Conservation (phyloP, 1,284 basidiomycete genomes). For the Tremellales sp. region DNA sequence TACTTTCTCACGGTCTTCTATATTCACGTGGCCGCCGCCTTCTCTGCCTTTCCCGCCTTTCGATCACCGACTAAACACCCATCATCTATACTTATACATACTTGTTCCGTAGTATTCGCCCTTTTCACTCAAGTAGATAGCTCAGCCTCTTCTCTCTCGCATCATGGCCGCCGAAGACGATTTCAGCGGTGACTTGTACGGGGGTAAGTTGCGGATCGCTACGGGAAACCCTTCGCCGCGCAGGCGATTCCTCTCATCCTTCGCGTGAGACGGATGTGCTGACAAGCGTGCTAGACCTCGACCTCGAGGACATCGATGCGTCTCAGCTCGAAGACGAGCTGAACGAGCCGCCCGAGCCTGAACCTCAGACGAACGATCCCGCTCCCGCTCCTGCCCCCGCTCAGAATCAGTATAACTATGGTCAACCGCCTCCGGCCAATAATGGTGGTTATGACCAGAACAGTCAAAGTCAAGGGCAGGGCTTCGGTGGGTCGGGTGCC, state of each 20-base stretch:
- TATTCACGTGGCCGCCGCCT: neutral
- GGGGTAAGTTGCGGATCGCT: slow-evolving; percentile 21
- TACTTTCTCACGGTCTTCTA: neutral
- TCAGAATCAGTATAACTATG: neutral
- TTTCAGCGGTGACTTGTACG: slow-evolving; percentile 41
- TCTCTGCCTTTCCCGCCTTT: neutral
- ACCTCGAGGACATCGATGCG: slow-evolving; percentile 42
- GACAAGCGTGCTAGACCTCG: slow-evolving; percentile 17
- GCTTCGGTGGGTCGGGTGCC: neutral
- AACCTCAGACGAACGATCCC: slow-evolving; percentile 3
- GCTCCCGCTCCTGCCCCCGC: neutral
- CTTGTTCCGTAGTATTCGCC: neutral
- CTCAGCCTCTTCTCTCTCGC: too few species aligned
- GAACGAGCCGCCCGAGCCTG: slow-evolving; percentile 32
- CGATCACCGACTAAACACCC: neutral
- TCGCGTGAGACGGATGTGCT: neutral
- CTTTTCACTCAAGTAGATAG: neutral
- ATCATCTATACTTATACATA: neutral
- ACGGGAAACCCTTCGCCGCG: neutral
- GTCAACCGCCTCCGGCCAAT: neutral
- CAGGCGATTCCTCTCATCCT: neutral
- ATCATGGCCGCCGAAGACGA: slow-evolving; percentile 29
- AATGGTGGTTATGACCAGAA: slow-evolving; percentile 1
- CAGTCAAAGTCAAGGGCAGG: slow-evolving; percentile 7
- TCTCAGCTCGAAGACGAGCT: slow-evolving; percentile 36